phyloP scores from a whole-genome alignment of 2,329 filamentous ascomycete genomes.

The Ophiostoma triangulosporum region DNA sequence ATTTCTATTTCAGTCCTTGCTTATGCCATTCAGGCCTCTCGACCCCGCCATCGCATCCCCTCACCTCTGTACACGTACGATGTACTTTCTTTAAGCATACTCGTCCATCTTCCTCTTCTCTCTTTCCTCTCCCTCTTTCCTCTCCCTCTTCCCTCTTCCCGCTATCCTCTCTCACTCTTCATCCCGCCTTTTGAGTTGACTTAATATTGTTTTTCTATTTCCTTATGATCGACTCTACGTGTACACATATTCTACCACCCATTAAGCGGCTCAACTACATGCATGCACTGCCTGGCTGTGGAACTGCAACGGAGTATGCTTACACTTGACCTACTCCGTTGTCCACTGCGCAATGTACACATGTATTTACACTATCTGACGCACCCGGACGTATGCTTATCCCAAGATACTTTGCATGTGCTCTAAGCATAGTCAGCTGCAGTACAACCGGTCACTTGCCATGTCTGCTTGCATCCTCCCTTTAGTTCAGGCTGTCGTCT shows the following conservation, averaged over 20 bases:
- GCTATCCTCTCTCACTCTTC: too few relatives aligned
- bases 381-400: background rate
- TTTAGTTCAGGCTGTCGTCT: background rate
- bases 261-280: background rate
- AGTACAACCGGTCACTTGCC: constrained; percentile 1
- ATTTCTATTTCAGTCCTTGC: background rate
- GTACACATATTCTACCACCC: background rate
- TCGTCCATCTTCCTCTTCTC: background rate
- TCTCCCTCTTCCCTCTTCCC: background rate
- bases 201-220: too few relatives aligned
- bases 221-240: too few relatives aligned
- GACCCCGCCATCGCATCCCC: background rate
- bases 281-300: background rate
- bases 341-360: background rate
- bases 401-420: constrained; percentile 5
- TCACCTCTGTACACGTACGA: too few relatives aligned
- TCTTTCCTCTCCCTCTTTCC: background rate
- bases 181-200: too few relatives aligned
- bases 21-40: background rate
- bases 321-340: background rate
- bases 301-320: background rate
- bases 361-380: background rate
- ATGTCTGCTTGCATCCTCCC: background rate
- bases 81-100: too few relatives aligned
- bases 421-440: constrained; percentile 5